Evolutionary conservation across 2,329 filamentous ascomycete species (phyloP).

Genomic region (Didymosphaeria variabile): DNA sequence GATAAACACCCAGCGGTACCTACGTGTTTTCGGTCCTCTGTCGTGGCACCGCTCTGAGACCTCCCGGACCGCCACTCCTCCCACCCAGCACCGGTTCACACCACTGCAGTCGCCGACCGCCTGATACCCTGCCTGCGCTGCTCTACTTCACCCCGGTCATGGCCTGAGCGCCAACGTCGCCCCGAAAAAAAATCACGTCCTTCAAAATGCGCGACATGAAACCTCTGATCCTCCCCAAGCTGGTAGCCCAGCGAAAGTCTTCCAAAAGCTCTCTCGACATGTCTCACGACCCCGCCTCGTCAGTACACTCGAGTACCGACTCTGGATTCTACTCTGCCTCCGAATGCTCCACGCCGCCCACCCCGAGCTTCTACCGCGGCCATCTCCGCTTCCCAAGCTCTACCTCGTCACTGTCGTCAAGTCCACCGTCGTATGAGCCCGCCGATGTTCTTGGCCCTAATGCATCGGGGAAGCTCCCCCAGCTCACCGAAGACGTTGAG

Average conservation of each 20-base stretch:
- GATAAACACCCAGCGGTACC: constrained; percentile 40
- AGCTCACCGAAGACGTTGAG: constrained; percentile 85
- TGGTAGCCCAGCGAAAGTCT: constrained; percentile 49
- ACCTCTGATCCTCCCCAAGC: constrained; percentile 49
- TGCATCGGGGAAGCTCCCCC: constrained; percentile 74
- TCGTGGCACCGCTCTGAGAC: constrained; percentile 51
- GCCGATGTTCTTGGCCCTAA: constrained; percentile 65
- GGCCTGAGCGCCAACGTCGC: constrained; percentile 38
- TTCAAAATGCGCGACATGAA: constrained; percentile 50
- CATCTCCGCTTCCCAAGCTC: constrained; percentile 77
- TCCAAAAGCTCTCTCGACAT: constrained; percentile 47
- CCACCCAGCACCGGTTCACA: constrained; percentile 23
- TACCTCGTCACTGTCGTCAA: constrained; percentile 75
- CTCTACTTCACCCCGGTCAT: constrained; percentile 41
- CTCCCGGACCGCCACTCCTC: constrained; percentile 42
- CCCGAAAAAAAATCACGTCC: constrained; percentile 39
- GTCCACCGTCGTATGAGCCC: constrained; percentile 60
- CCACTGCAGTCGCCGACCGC: constrained; percentile 8
- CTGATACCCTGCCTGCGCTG: constrained; percentile 22
- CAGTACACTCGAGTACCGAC: constrained; percentile 46
- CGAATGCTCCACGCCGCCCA: constrained; percentile 74
- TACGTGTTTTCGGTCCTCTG: constrained; percentile 42
- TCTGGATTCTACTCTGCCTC: constrained; percentile 63
- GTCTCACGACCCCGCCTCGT: constrained; percentile 42
- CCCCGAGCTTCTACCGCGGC: constrained; percentile 74